Evolutionary conservation across 2,329 filamentous ascomycete species (phyloP).

Genomic region (Triangularia setosa): DNA sequence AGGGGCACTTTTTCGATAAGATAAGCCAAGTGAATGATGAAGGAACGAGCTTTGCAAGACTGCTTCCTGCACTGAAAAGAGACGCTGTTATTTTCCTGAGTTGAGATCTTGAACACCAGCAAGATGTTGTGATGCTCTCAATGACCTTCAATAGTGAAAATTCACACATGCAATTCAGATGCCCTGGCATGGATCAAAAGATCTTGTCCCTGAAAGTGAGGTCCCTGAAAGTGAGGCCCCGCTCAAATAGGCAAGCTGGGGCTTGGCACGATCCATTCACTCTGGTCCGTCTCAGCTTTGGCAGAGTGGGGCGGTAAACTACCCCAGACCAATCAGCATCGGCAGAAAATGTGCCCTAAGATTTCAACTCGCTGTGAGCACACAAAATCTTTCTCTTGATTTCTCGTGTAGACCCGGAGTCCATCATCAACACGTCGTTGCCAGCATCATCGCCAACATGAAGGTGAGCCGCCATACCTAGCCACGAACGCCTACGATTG

Average conservation of each 20-base stretch:
- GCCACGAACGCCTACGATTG: neutral
- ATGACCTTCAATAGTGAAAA: neutral
- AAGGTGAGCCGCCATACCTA: constrained; percentile 22
- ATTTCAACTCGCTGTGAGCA: constrained; percentile 19
- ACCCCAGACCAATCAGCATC: constrained; percentile 18
- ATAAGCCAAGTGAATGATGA: neutral
- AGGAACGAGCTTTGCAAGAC: neutral
- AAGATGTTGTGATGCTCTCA: neutral
- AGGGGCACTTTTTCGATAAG: neutral
- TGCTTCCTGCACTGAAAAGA: neutral
- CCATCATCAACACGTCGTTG: constrained; percentile 27
- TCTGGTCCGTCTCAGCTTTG: neutral
- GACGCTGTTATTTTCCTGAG: neutral
- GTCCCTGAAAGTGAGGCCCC: neutral
- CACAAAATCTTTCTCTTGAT: constrained; percentile 29
- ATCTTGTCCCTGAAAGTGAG: neutral
- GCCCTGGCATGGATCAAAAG: neutral
- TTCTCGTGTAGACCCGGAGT: constrained; percentile 24
- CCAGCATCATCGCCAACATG: constrained; percentile 29
- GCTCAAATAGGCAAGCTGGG: neutral
- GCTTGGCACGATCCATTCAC: neutral
- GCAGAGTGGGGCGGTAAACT: neutral
- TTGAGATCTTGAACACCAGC: neutral
- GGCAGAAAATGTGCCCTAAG: constrained; percentile 27
- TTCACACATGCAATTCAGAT: neutral